Percentiles rank a stretch among this genome's conserved stretches.
These are phyloP conservation scores for Lichenothelia convexa DNA, from an alignment of 495 filamentous ascomycete genomes.

Conservation along the genomic window DNA sequence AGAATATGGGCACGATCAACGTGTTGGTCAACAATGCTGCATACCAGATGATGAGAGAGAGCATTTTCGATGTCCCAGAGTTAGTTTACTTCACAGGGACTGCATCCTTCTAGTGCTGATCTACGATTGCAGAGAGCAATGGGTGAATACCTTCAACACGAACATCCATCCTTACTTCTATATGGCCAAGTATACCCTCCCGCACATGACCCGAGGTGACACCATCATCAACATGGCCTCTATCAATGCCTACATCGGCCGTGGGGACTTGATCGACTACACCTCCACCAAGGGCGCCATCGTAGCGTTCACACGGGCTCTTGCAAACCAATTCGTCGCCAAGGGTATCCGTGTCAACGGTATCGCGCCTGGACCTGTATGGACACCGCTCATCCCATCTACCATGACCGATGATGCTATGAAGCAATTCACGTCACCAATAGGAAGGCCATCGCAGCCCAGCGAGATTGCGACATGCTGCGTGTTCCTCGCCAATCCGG, in stretches of 20 bases:
- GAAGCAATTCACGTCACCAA: slow-evolving; percentile 58
- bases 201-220: slow-evolving; percentile 56
- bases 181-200: slow-evolving; percentile 57
- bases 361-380: slow-evolving; percentile 66
- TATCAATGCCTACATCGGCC: slow-evolving; percentile 67
- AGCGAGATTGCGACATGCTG: slow-evolving; percentile 69
- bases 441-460: slow-evolving; percentile 62
- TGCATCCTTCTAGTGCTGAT: not conserved
- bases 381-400: slow-evolving; percentile 66
- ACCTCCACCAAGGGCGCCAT: slow-evolving; percentile 55
- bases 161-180: slow-evolving; percentile 27
- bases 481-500: slow-evolving; percentile 63
- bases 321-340: slow-evolving; percentile 54
- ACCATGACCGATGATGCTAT: slow-evolving; percentile 57
- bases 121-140: slow-evolving; percentile 39
- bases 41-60: slow-evolving; percentile 53
- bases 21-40: slow-evolving; percentile 71
- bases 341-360: slow-evolving; percentile 69
- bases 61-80: slow-evolving; percentile 58
- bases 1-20: slow-evolving; percentile 49
- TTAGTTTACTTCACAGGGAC: slow-evolving; percentile 22
- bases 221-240: slow-evolving; percentile 74
- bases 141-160: slow-evolving; percentile 33
- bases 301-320: slow-evolving; percentile 58
- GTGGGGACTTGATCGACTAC: slow-evolving; percentile 70